Conservation (phyloP, 2,329 filamentous ascomycete genomes). For the Colletotrichum graminicola region DNA sequence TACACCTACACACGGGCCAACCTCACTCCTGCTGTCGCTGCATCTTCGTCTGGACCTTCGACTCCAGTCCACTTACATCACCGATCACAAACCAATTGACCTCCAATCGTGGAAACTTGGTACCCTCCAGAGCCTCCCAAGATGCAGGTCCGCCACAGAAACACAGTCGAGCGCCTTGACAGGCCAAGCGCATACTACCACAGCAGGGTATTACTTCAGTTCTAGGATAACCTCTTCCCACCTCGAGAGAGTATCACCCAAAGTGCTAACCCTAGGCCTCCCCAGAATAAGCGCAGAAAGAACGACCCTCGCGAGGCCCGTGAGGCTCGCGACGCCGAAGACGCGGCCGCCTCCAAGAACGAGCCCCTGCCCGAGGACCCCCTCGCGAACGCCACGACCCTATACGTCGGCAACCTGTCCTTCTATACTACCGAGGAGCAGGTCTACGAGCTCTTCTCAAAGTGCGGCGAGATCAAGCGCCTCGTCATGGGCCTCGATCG, state of each 20-base stretch:
- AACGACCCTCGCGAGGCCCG: slow-evolving; percentile 62
- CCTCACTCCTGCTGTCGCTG: not conserved
- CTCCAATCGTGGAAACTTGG: not conserved
- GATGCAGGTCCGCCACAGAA: slow-evolving; percentile 65
- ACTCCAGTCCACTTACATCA: slow-evolving; percentile 20
- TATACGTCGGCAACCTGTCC: slow-evolving; percentile 98
- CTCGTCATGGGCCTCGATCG: slow-evolving; percentile 98
- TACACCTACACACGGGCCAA: not conserved
- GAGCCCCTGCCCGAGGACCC: slow-evolving; percentile 74
- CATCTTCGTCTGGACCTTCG: not conserved
- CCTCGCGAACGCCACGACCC: slow-evolving; percentile 87
- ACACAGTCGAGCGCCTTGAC: slow-evolving; percentile 92
- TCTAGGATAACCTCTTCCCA: slow-evolving; percentile 5
- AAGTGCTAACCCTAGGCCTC: not conserved
- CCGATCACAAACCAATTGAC: slow-evolving; percentile 16
- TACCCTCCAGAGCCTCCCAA: slow-evolving; percentile 34
- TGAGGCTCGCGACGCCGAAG: slow-evolving; percentile 60
- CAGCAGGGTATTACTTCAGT: slow-evolving; percentile 74
- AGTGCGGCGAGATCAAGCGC: slow-evolving; percentile 98
- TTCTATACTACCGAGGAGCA: slow-evolving; percentile 99
- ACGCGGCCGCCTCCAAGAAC: slow-evolving; percentile 61
- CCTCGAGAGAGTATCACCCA: not conserved
- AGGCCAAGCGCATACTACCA: slow-evolving; percentile 94
- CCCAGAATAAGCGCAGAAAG: slow-evolving; percentile 78
- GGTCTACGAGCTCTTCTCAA: slow-evolving; percentile 95